phyloP scores from a whole-genome alignment of 2,329 filamentous ascomycete genomes.

The Onygenales sp. region DNA sequence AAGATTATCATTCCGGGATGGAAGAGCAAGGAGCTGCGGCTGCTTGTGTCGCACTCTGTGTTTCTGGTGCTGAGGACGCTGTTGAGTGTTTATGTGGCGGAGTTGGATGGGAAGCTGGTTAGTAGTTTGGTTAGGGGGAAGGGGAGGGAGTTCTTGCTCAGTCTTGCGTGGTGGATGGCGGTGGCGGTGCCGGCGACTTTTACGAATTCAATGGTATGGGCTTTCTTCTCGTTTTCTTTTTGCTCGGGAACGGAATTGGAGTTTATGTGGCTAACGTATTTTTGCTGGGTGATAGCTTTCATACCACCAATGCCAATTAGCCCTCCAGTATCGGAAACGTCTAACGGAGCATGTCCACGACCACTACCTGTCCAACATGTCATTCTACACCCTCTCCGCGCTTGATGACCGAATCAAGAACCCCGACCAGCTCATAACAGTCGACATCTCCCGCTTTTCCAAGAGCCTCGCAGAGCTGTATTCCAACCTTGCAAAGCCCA shows the following conservation, averaged over 20 bases:
- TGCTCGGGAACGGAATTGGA: background rate
- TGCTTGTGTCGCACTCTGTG: conserved; percentile 83
- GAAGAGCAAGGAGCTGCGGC: conserved; percentile 75
- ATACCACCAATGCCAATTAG: conserved; percentile 92
- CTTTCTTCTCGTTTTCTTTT: background rate
- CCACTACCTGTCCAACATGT: conserved; percentile 93
- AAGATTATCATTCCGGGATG: conserved; percentile 85
- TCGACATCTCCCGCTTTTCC: conserved; percentile 93
- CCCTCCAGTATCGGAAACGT: conserved; percentile 82
- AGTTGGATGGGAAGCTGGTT: conserved; percentile 88
- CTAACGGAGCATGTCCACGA: conserved; percentile 93
- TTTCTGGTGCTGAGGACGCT: conserved; percentile 85
- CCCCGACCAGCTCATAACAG: conserved; percentile 91
- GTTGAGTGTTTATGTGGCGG: conserved; percentile 90
- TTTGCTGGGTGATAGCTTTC: conserved; percentile 55
- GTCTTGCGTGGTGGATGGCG: conserved; percentile 96
- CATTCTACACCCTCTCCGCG: conserved; percentile 91
- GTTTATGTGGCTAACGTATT: background rate
- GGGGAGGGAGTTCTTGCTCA: conserved; percentile 77
- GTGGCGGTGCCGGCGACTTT: conserved; percentile 94
- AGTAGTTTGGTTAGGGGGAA: conserved; percentile 86
- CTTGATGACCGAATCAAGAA: conserved; percentile 98
- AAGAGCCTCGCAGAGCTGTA: conserved; percentile 92
- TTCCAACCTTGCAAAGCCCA: conserved; percentile 88
- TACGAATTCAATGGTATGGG: conserved; percentile 88